A percentile compares a stretch with the other conserved stretches of the same genome.
These are phyloP conservation scores for Larix kaempferi DNA, from an alignment of 75 land plant genomes.

Conservation along the genomic window DNA sequence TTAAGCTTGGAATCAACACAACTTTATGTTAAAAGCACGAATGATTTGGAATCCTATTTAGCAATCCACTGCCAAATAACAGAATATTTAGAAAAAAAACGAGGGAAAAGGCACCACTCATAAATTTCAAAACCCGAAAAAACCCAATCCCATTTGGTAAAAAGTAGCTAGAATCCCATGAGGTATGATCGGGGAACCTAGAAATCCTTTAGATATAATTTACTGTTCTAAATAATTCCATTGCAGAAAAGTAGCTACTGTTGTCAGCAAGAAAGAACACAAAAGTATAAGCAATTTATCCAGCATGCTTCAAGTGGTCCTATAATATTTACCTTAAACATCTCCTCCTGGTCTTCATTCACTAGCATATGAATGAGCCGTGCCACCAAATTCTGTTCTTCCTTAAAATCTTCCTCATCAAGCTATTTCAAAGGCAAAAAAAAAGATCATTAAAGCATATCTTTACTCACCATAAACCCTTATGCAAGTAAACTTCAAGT, in stretches of 20 bases:
- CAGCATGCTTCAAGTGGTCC: background rate
- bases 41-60: background rate
- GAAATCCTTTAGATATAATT: background rate
- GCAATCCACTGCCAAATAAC: background rate
- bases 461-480: background rate
- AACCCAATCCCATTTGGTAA: background rate
- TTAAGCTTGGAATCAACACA: background rate
- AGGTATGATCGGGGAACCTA: background rate
- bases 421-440: slow-evolving; percentile 32
- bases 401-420: slow-evolving; percentile 98
- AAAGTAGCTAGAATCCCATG: background rate
- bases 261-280: too few relatives aligned
- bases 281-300: background rate
- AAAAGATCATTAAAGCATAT: background rate
- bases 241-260: background rate
- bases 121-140: background rate
- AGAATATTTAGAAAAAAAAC: background rate
- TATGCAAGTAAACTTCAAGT: background rate
- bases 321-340: slow-evolving; percentile 65
- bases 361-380: slow-evolving; percentile 90
- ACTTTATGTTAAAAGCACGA: background rate
- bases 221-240: background rate
- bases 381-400: slow-evolving; percentile 97
- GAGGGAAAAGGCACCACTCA: background rate
- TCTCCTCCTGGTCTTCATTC: slow-evolving; percentile 81